phyloP scores from a whole-genome alignment of 306 rosid species.

The Mimosa bimucronata region DNA sequence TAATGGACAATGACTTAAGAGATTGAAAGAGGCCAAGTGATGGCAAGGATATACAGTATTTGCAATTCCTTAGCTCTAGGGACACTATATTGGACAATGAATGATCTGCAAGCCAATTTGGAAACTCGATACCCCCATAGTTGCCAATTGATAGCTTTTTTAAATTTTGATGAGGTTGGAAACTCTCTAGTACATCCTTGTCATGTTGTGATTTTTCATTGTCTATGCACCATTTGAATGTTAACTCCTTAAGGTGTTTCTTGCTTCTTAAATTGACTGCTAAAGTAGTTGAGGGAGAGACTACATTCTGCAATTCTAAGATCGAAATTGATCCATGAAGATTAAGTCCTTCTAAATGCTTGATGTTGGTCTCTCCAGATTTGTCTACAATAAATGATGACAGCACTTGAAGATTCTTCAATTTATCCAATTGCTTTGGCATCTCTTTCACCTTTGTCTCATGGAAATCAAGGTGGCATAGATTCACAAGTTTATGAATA shows the following conservation, averaged over 20 bases:
- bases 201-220: neutral
- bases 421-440: neutral
- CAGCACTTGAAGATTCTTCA: neutral
- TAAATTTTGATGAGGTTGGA: neutral
- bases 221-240: neutral
- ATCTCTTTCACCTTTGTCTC: neutral
- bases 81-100: neutral
- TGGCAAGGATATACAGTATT: conserved; percentile 9
- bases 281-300: no score
- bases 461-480: neutral
- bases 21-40: conserved; percentile 25
- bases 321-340: no score
- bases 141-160: neutral
- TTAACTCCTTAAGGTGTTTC: neutral
- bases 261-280: no score
- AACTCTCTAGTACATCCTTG: conserved; percentile 1
- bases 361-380: neutral
- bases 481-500: neutral
- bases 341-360: neutral
- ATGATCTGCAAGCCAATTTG: neutral
- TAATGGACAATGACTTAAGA: conserved; percentile 11
- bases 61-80: neutral
- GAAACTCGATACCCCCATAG: neutral
- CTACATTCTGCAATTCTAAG: no score
- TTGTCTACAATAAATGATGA: neutral